These are phyloP conservation scores for Dioscorea dumetorum DNA, from an alignment of 106 monocot genomes.

Conservation along the genomic window DNA sequence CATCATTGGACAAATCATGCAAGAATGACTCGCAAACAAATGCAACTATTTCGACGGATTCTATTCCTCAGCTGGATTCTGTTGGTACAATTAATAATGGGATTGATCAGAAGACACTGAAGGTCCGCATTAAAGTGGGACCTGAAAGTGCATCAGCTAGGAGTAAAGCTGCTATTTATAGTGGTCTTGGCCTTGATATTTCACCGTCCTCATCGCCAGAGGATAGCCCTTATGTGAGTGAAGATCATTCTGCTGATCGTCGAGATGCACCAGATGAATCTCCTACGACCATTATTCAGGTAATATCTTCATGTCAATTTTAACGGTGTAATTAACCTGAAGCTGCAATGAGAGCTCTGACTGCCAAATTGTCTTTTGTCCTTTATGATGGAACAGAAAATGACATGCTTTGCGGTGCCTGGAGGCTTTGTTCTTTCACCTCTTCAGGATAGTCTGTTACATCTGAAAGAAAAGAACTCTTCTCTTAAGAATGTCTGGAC, in stretches of 20 bases:
- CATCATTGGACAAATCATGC: neutral
- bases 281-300: slow-evolving; percentile 66
- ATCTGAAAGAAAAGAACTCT: slow-evolving; percentile 32
- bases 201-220: slow-evolving; percentile 70
- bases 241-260: slow-evolving; percentile 29
- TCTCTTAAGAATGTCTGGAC: slow-evolving; percentile 16
- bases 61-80: slow-evolving; percentile 15
- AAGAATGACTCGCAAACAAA: neutral
- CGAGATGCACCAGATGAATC: slow-evolving; percentile 39
- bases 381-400: slow-evolving; percentile 41
- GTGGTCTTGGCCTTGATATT: slow-evolving; percentile 69
- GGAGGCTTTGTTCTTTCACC: slow-evolving; percentile 66
- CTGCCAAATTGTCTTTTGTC: slow-evolving; percentile 1
- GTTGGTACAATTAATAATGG: slow-evolving; percentile 8
- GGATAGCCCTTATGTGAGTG: slow-evolving; percentile 39
- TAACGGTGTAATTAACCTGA: neutral
- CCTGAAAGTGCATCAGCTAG: slow-evolving; percentile 22
- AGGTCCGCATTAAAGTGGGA: slow-evolving; percentile 83
- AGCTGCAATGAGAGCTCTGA: no score
- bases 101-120: slow-evolving; percentile 54
- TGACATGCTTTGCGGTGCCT: slow-evolving; percentile 55
- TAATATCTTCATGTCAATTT: slow-evolving; percentile 7
- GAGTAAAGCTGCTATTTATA: slow-evolving; percentile 78
- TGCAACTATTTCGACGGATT: slow-evolving; percentile 3
- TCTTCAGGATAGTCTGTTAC: slow-evolving; percentile 33